Conservation (phyloP, 768 basidiomycete genomes). For the Leccinum barrowsii region DNA sequence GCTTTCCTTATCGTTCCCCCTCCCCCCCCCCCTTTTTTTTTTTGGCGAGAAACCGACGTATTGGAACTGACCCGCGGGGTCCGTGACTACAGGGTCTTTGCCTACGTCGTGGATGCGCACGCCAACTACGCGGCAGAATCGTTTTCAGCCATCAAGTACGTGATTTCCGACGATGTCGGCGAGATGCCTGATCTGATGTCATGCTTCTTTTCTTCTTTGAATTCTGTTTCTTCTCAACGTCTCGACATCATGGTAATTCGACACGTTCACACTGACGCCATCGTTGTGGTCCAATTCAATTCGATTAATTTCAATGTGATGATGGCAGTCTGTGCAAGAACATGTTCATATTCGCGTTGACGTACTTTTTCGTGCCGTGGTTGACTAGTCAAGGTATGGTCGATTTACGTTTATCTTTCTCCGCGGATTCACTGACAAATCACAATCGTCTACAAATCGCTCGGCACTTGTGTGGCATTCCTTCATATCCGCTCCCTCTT, state of each 20-base stretch:
- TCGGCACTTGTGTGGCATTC: neutral
- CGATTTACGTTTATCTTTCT: neutral
- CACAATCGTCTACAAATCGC: neutral
- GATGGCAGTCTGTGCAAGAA: neutral
- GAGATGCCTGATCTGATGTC: neutral
- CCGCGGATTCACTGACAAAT: neutral
- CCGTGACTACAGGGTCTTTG: neutral
- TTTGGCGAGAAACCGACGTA: neutral
- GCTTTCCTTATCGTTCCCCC: neutral
- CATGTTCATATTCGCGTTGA: neutral
- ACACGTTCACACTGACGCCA: neutral
- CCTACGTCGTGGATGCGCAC: neutral
- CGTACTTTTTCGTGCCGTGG: neutral
- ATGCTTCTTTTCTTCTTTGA: neutral
- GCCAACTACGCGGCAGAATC: neutral
- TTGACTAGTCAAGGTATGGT: neutral
- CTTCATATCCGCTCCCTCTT: neutral
- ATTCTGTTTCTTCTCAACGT: neutral
- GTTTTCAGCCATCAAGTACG: neutral
- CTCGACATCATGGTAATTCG: neutral
- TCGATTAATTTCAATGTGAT: neutral
- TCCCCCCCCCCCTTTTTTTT: neutral
- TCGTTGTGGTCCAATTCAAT: neutral
- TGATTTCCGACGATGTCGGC: neutral
- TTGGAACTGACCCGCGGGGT: neutral